Evolutionary conservation across 2,329 filamentous ascomycete genomes (phyloP), one percentile per base, ranked within the genome.

Genomic region (Nannizziopsis arthrosporioides): DNA sequence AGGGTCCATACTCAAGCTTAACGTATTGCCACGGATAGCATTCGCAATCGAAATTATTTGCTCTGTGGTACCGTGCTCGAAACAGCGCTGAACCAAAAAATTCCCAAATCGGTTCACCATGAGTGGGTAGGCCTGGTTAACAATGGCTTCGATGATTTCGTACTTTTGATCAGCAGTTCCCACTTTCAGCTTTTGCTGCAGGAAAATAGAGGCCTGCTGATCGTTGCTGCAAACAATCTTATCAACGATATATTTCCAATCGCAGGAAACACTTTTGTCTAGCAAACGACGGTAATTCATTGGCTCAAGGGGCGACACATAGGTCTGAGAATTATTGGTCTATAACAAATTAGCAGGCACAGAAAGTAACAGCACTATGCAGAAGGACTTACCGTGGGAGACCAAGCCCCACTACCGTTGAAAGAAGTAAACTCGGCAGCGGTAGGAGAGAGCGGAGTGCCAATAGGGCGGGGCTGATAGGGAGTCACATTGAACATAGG

Each of bases 221-320:
- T 98, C 92, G 65, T 98, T 96, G 71, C 89, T 95, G 77, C 87
- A 93, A 56, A 98, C 89, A 63, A 98, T 98, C 74, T 96, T 96
- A 72, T 98, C 90, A 48, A 98, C 92, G 58, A 98, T 95, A 64
- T 94, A 95, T 70, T 92, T 94, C 92, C 90, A 98, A 71, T 98
- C 93, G 70, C 90, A 96, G 61, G 85, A 94, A 67, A 94, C 87
- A 63, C 90, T 94, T 61, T 89, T 88, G 62, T 98, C 92, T 41
- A 96, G 79, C 35, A 98, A 77, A 48, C 89, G 88, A 52, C 92
- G 88, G 61, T 96, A 98, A 68, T 98, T 96, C 59, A 96, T 77
- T 9, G 90, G 92, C 67, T 98, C 92, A 5, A 85, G 84, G 2
- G 88, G 83, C 9, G 85, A 82, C 22, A 95, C 71, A 62, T 93